Evolutionary conservation across 345 rosid genomes (phyloP).

Genomic region (Odontarrhena argentea): DNA sequence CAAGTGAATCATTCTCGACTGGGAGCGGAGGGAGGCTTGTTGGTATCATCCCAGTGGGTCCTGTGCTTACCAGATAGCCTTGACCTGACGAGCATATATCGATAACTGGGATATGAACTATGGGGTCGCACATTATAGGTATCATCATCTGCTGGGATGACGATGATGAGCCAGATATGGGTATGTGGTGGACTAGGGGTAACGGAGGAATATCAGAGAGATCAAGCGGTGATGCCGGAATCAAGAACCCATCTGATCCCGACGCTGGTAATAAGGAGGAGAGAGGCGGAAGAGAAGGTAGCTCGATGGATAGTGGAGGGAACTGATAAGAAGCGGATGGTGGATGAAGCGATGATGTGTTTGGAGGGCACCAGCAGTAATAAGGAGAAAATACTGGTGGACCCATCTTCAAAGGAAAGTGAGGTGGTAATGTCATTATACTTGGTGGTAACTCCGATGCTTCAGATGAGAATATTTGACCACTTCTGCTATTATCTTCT

Average conservation of each 20-base stretch:
- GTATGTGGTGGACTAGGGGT: constrained; percentile 58
- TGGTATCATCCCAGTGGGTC: constrained; percentile 57
- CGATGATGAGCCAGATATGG: constrained; percentile 48
- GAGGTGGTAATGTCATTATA: constrained; percentile 42
- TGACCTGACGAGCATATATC: constrained; percentile 96
- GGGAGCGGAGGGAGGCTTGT: constrained; percentile 66
- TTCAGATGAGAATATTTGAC: constrained; percentile 16
- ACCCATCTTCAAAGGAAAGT: constrained; percentile 42
- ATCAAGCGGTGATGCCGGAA: constrained; percentile 54
- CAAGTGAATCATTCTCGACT: constrained; percentile 55
- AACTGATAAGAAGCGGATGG: constrained; percentile 42
- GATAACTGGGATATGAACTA: constrained; percentile 86
- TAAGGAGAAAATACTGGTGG: constrained; percentile 73
- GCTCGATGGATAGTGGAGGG: constrained; percentile 50
- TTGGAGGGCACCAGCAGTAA: constrained; percentile 91
- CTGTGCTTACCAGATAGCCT: constrained; percentile 88
- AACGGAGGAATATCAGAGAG: constrained; percentile 61
- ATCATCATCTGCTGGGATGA: constrained; percentile 61
- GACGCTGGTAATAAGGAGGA: constrained; percentile 63
- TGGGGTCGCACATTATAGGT: constrained; percentile 90
- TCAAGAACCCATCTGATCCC: constrained; percentile 52
- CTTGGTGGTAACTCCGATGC: constrained; percentile 23
- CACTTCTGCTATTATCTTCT: constrained; percentile 28
- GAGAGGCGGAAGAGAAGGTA: constrained; percentile 64
- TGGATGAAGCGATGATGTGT: constrained; percentile 52